Base-by-base conservation (phyloP, 768 basidiomycete species). In the Termitomyces sp. region DNA sequence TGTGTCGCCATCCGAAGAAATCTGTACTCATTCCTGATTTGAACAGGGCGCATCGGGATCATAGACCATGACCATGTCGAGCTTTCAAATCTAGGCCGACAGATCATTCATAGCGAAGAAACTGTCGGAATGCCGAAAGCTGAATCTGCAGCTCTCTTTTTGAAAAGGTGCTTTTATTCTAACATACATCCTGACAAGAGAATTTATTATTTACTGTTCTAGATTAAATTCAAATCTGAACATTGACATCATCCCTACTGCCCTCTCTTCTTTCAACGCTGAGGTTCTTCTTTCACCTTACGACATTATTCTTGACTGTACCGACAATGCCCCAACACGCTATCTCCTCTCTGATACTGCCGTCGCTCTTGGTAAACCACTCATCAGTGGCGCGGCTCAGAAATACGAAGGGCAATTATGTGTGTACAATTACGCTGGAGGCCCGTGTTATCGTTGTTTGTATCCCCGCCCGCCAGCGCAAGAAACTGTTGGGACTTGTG, bases 401-500 rank as follows among this genome's bases (percentile, higher is more conserved):
- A 82, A 82, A 62, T 87, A 79, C 61, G 90, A 92, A 57, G 91
- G 91, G 0, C 91, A 93, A 66, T 76, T 93, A 5, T 87, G 82
- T 63, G 74, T 81, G 14, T 93, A 90, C 67, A 90, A 92, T 64
- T 70, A 85, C 4, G 82, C 72, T 19, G 71, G 80, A 28, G 87
- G 93, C 1, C 95, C 94, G 0, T 99, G 97, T 70, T 98, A 96
- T 69, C 81, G 97, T 15, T 98, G 97, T 67, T 70, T 98, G 42
- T 98, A 94, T 68, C 95, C 96, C 0, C 81, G 77, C 51, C 84
- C 93, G 2, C 84, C 93, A 1, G 77, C 83, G 4, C 77, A 73
- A 19, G 82, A 82, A 52, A 75, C 75, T 26, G 71, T 80, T 1
- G 87, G 91, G 8, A 83, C 85, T 9, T 99, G 97, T 60, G 93